Base-by-base conservation (phyloP, 495 filamentous ascomycete genomes). In the Penicillium macrosclerotiorum region DNA sequence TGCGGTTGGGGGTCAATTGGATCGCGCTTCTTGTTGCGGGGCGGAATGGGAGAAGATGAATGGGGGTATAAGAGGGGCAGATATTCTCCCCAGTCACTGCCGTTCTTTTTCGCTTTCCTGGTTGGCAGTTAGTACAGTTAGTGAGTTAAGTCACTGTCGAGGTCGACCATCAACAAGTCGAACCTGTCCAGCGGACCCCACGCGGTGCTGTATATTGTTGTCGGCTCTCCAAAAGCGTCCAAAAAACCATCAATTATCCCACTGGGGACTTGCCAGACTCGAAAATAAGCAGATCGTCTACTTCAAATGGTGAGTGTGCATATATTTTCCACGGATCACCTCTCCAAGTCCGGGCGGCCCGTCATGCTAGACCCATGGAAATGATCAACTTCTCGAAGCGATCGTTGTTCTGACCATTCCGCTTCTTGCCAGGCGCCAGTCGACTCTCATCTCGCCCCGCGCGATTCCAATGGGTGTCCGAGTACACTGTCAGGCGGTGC, bases 401-500 rank as follows among this genome's bases (percentile, higher is more conserved):
- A 27, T n/a, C 25, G 25, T 16, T 41, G 16, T 29, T 20, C 30
- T 14, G 9, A 13, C 11, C 24, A 13, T 41, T 17, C 8, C 19
- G 13, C 8, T 19, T 20, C 14, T 30, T n/a, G n/a, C n/a, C n/a
- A 62, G 59, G 59, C 59, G 6, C 49, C 51, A 5, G 42, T 46
- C 11, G 35, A 48, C 43, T 30, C 37, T 8, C 48, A 33, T n/a
- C 53, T 68, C 35, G n/a, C 31, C 19, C 8, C 60, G 4, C 59
- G 60, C n/a, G 56, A 59, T 41, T 47, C 60, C 13, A 42, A 37
- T 19, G 51, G 34, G 20, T 71, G 71, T 47, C 59, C 60, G 9
- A 64, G 58, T n/a, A 74, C 63, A 12, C 65, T 83, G 12, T 65
- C 64, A 14, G 69, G 77, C 13, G 79, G 80, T 17, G 77, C 65